phyloP scores from a whole-genome alignment of 163 green algal genomes.

The Chlamydomonas reinhardtii region DNA sequence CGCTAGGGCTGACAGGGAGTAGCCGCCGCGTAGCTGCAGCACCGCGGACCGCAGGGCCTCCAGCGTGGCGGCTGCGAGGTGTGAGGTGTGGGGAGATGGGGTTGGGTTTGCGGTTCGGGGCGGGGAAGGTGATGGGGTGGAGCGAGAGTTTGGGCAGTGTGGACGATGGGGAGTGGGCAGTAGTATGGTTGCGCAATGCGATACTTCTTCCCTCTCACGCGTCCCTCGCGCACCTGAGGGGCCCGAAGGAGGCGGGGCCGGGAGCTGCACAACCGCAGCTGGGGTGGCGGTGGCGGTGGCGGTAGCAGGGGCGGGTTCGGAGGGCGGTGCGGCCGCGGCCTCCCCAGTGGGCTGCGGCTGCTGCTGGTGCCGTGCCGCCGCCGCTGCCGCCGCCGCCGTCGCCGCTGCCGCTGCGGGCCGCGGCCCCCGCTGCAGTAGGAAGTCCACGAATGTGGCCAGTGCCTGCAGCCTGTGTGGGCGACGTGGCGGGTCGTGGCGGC shows the following conservation, averaged over 20 bases:
- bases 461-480: constrained; percentile 10
- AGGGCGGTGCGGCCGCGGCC: too few relatives aligned
- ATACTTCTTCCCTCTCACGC: too few relatives aligned
- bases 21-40: constrained; percentile 17
- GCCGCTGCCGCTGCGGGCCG: not conserved
- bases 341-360: too few relatives aligned
- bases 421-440: constrained; percentile 18
- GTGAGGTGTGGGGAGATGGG: too few relatives aligned
- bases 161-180: too few relatives aligned
- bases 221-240: too few relatives aligned
- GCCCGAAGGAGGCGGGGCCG: too few relatives aligned
- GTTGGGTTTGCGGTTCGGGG: not conserved
- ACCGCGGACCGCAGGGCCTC: constrained; percentile 9
- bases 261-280: too few relatives aligned
- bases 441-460: constrained; percentile 44
- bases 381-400: not conserved
- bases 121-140: not conserved
- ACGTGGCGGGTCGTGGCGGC: not conserved
- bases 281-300: too few relatives aligned
- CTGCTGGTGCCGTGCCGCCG: not conserved
- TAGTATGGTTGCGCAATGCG: too few relatives aligned
- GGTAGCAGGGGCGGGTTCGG: too few relatives aligned
- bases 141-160: not conserved
- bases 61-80: not conserved
- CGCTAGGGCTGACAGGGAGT: constrained; percentile 30